Evolutionary conservation across 768 basidiomycete species (phyloP).

Genomic region (Saitozyma sp.): DNA sequence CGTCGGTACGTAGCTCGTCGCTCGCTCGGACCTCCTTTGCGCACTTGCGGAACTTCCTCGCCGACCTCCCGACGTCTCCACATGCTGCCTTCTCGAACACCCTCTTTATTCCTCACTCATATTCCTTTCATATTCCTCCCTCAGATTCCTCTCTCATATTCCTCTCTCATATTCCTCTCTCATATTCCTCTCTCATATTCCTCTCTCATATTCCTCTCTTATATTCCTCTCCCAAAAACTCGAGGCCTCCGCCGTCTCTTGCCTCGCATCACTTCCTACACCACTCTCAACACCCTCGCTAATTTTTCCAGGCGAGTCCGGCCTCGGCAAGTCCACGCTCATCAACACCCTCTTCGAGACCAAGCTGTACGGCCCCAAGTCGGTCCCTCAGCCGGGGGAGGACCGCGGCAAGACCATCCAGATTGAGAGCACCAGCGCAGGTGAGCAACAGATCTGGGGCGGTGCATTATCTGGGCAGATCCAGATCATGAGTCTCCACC

Average conservation of each 20-base stretch:
- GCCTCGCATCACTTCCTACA: no score
- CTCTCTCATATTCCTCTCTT: no score
- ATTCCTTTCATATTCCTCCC: no score
- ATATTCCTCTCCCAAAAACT: no score
- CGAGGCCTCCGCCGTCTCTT: no score
- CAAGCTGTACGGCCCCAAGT: constrained; percentile 85
- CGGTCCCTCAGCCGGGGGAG: constrained; percentile 75
- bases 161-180: no score
- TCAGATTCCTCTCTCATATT: no score
- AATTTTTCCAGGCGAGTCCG: constrained; percentile 66
- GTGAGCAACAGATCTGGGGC: constrained; percentile 57
- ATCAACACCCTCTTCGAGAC: constrained; percentile 99
- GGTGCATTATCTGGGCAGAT: background rate
- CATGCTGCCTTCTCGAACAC: no score
- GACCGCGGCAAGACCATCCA: constrained; percentile 91
- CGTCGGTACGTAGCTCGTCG: constrained; percentile 69
- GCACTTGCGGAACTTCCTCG: background rate
- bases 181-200: no score
- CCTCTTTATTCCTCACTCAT: no score
- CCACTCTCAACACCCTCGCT: constrained; percentile 15
- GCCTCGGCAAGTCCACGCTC: constrained; percentile 96
- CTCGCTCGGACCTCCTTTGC: constrained; percentile 10
- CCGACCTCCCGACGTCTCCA: no score
- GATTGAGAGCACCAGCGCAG: constrained; percentile 97
- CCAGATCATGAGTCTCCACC: background rate